Evolutionary conservation across 345 rosid genomes (phyloP), one percentile per base, ranked within the genome.

Genomic region (Eutrema yunnanense): DNA sequence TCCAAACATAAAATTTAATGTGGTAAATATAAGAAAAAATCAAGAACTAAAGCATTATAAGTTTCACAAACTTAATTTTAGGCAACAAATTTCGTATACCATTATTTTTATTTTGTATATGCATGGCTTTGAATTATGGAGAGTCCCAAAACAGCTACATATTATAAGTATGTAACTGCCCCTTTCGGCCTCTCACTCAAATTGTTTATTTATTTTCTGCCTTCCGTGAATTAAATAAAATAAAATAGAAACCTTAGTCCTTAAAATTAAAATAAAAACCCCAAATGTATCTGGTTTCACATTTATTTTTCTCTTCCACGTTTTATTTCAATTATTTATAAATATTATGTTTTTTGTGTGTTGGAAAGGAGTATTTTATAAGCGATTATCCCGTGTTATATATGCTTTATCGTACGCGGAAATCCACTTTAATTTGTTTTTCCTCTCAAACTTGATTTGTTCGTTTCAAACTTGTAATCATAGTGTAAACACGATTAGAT

Each of bases 401-500:
- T 22, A 22, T 60, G 63, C 78, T 67, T 67, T 67, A 38, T 59
- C 13, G 55, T 38, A 61, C 74, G 65, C 64, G 74, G 74, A 47
- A 62, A 69, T 38, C 32, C 9, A 75, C 74, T 75, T 75, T 75
- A 22, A 3, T 51, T 48, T 12, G 4, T 4, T 40, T 5, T 14
- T 62, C 26, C 26, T 52, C 42, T 9, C 4, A 41, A 53, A 60
- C 41, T 60, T 41, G 36, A 56, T 41, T 44, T 59, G 73, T 74
- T 75, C 73, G 42, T 75, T 61, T 60, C 74, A 62, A 68, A 61
- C 74, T 29, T 69, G 55, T 8, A 54, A 69, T 29, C 34, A 50
- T 37, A 54, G 51, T 68, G 58, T 69, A 62, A 69, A 73, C 62
- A 11, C 65, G 74, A 75, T 53, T 27, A 52, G 13, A 29, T 61